Percentiles rank a stretch among this genome's conserved stretches.
Conservation (phyloP, 1,139 yeast species). For the Citeromyces hawaiiensis region DNA sequence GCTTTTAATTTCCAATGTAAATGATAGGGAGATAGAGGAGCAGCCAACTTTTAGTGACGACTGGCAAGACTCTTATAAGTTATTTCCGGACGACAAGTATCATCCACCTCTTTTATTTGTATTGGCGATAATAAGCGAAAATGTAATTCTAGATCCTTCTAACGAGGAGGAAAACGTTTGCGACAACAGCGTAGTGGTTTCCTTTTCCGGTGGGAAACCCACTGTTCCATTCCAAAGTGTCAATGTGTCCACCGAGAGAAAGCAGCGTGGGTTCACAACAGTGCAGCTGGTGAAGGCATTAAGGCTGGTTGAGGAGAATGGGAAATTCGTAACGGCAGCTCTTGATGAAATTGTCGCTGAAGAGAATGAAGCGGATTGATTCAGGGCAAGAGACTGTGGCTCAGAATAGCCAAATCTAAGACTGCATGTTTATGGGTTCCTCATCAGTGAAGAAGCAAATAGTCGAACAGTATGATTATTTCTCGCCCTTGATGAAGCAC, state of each 20-base stretch:
- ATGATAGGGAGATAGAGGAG: constrained; percentile 52
- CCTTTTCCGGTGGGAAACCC: constrained; percentile 35
- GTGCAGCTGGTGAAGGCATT: background rate
- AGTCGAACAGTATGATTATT: too few species aligned
- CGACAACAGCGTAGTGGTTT: constrained; percentile 65
- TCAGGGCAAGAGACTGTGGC: background rate
- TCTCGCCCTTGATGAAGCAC: too few species aligned
- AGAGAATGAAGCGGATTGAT: background rate
- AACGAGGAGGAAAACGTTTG: constrained; percentile 76
- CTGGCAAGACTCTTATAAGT: constrained; percentile 46
- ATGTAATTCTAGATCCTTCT: constrained; percentile 69
- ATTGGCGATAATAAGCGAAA: constrained; percentile 59
- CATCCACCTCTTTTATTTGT: constrained; percentile 70
- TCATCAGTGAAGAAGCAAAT: too few species aligned
- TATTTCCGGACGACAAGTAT: constrained; percentile 25
- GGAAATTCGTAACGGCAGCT: background rate
- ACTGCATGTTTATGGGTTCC: too few species aligned
- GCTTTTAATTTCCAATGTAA: constrained; percentile 45
- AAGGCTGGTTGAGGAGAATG: background rate
- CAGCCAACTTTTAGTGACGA: constrained; percentile 87
- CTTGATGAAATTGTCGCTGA: background rate
- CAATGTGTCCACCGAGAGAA: background rate
- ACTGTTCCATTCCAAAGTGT: background rate
- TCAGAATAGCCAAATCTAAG: too few species aligned
- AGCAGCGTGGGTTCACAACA: background rate